These are phyloP conservation scores for Gracilaria gracilis DNA, from an alignment of 23 red algal species.

Conservation along the genomic window DNA sequence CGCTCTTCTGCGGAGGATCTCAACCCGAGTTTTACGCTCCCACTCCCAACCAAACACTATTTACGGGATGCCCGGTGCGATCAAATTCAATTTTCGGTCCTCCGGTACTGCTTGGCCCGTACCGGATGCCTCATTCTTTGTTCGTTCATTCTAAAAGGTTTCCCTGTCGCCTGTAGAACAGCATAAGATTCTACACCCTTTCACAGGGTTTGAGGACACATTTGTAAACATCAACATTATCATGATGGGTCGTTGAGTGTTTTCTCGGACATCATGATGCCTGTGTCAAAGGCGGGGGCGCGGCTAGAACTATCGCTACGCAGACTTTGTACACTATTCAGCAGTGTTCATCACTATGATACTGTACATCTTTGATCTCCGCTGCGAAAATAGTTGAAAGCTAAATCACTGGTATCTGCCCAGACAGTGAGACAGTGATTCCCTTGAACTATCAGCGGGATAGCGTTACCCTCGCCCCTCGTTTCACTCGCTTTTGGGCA, in stretches of 20 bases:
- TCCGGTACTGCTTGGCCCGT: background rate
- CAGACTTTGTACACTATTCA: too few species aligned
- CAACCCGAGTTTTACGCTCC: background rate
- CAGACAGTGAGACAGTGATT: background rate
- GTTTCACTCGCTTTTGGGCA: background rate
- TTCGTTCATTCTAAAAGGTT: background rate
- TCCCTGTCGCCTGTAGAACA: background rate
- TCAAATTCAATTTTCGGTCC: background rate
- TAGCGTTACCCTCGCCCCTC: background rate
- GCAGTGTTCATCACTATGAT: too few species aligned
- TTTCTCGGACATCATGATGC: too few species aligned
- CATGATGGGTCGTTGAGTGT: too few species aligned
- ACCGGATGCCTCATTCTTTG: background rate
- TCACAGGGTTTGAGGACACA: background rate
- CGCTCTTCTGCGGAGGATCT: background rate
- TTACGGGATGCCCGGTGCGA: background rate
- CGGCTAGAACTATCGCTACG: too few species aligned
- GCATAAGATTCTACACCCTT: background rate
- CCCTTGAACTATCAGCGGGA: background rate
- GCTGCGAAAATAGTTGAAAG: too few species aligned
- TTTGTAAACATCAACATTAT: background rate
- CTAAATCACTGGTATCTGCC: too few species aligned
- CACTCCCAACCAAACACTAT: background rate
- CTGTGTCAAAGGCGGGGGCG: too few species aligned
- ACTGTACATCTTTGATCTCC: too few species aligned